These are phyloP conservation scores for Wallacemonas sp. DNA, from an alignment of 208 protist species.

Conservation along the genomic window DNA sequence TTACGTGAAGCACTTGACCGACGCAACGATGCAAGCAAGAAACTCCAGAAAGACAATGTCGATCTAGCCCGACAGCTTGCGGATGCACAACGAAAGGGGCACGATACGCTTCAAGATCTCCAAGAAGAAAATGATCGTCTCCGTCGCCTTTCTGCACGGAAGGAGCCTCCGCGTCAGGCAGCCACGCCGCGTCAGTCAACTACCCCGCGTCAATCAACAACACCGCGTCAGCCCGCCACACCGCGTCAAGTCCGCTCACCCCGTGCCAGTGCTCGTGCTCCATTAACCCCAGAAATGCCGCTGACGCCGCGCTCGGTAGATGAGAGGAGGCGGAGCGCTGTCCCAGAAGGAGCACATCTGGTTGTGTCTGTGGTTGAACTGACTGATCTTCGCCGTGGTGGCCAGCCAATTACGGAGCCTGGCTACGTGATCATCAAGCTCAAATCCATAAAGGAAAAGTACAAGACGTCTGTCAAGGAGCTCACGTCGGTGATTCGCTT, in stretches of 20 bases:
- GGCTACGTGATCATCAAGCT: conserved; percentile 84
- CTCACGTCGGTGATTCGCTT: conserved; percentile 72
- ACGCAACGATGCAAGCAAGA: conserved; percentile 29
- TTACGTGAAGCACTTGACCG: conserved; percentile 19
- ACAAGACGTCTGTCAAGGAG: conserved; percentile 83
- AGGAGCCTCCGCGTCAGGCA: conserved; percentile 6
- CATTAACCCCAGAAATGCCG: conserved; percentile 17
- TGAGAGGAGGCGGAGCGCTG: conserved; percentile 54
- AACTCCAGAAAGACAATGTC: conserved; percentile 30
- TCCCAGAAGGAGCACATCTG: conserved; percentile 81
- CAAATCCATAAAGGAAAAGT: conserved; percentile 91
- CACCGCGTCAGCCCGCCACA: conserved; percentile 18
- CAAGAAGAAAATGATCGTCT: conserved; percentile 48
- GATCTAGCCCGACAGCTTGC: conserved; percentile 32
- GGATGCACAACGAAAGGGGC: conserved; percentile 22
- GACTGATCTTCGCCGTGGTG: conserved; percentile 60
- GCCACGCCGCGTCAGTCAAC: conserved; percentile 24
- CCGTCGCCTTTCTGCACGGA: conserved; percentile 4
- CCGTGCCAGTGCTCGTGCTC: conserved; percentile 26
- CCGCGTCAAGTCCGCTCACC: conserved; percentile 19
- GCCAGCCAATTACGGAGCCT: conserved; percentile 62
- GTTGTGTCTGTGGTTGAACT: conserved; percentile 79
- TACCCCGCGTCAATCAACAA: too few relatives aligned
- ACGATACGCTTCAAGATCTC: conserved; percentile 24
- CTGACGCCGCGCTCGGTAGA: conserved; percentile 61